phyloP scores from a whole-genome alignment of 2,329 filamentous ascomycete species.

The Thelonectria rubi region DNA sequence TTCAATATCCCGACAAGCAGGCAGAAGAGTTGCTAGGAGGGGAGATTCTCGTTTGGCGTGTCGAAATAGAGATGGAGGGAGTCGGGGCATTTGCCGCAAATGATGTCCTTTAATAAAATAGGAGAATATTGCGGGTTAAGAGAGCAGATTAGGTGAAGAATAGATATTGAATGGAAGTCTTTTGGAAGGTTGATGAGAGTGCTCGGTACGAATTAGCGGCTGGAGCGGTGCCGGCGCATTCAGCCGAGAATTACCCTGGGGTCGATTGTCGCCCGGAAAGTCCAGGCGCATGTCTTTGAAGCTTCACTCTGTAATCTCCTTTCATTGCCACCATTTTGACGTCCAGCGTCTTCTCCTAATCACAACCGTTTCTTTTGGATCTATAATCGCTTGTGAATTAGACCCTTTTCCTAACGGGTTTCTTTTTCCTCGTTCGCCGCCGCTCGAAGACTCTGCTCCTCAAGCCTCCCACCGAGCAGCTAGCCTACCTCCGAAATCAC shows the following conservation, averaged over 20 bases:
- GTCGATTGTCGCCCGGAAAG: slow-evolving; percentile 8
- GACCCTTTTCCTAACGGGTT: neutral
- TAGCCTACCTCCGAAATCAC: neutral
- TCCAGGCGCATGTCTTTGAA: slow-evolving; percentile 23
- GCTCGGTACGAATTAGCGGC: neutral
- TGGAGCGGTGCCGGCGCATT: slow-evolving; percentile 25
- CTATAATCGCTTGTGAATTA: slow-evolving; percentile 3
- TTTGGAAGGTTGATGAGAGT: neutral
- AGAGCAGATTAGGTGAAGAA: neutral
- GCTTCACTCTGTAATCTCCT: slow-evolving; percentile 28
- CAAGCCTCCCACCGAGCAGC: neutral
- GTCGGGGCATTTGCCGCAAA: slow-evolving; percentile 65
- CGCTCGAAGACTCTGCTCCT: neutral
- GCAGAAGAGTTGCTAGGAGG: slow-evolving; percentile 68
- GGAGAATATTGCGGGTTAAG: neutral
- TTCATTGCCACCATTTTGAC: slow-evolving; percentile 16
- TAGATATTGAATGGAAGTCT: neutral
- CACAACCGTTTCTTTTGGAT: slow-evolving; percentile 27
- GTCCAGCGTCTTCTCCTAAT: slow-evolving; percentile 18
- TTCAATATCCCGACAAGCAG: slow-evolving; percentile 68
- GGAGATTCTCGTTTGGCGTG: slow-evolving; percentile 63
- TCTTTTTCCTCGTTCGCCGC: neutral
- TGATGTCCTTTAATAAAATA: slow-evolving; percentile 25
- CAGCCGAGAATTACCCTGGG: slow-evolving; percentile 45
- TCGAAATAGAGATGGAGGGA: slow-evolving; percentile 65